phyloP scores from a whole-genome alignment of 208 protist species.

The Crithidia thermophila region DNA sequence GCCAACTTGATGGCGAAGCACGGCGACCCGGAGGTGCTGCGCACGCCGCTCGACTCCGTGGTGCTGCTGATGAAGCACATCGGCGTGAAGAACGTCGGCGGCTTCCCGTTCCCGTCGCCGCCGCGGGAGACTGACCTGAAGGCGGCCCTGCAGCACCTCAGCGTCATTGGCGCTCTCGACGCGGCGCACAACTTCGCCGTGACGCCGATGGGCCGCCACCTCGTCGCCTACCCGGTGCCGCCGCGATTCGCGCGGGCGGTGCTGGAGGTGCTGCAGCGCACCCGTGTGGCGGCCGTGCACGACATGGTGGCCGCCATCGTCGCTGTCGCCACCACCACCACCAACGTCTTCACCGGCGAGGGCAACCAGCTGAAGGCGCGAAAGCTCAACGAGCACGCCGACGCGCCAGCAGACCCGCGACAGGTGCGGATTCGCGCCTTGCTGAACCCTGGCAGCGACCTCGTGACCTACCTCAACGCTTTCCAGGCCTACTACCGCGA shows the following conservation, averaged over 20 bases:
- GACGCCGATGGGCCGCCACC: slow-evolving; percentile 60
- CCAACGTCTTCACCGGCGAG: slow-evolving; percentile 84
- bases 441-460: slow-evolving; percentile 84
- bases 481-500: slow-evolving; percentile 66
- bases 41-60: slow-evolving; percentile 91
- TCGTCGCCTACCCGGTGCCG: slow-evolving; percentile 84
- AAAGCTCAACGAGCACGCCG: slow-evolving; percentile 36
- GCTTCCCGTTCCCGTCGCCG: slow-evolving; percentile 89
- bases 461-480: slow-evolving; percentile 80
- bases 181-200: slow-evolving; percentile 49
- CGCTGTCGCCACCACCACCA: slow-evolving; percentile 72
- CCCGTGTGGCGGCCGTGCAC: slow-evolving; percentile 16
- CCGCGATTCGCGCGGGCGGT: slow-evolving; percentile 85
- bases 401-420: slow-evolving; percentile 40
- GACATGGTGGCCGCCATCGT: slow-evolving; percentile 66
- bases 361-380: slow-evolving; percentile 79
- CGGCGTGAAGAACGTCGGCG: slow-evolving; percentile 83
- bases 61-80: slow-evolving; percentile 94
- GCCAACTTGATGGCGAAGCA: slow-evolving; percentile 97
- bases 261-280: slow-evolving; percentile 50
- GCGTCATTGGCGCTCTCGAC: slow-evolving; percentile 76
- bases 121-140: slow-evolving; percentile 74
- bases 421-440: slow-evolving; percentile 53
- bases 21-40: slow-evolving; percentile 94
- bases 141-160: slow-evolving; percentile 73